Evolutionary conservation across 1,139 yeast genomes (phyloP), one percentile per base, ranked within the genome.

Genomic region (Pneumocystis murina): DNA sequence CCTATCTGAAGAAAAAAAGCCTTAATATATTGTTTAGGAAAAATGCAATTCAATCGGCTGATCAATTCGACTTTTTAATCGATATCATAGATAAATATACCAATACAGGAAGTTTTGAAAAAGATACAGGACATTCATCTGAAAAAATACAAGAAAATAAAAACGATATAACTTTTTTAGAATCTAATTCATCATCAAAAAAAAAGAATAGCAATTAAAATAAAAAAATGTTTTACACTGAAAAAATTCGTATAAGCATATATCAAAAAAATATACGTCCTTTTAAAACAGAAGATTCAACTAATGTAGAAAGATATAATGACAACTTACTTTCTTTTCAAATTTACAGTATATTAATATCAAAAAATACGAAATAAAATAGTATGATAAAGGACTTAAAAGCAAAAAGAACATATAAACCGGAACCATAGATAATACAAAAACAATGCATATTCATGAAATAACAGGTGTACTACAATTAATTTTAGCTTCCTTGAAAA

Each of bases 21-120:
- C 16, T 3, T 40, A 10, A 20, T 38, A 30, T 38, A 12, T 38
- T 30, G 12, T 20, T 20, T 38, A 58, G 60, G 60, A 84, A 89
- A 70, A 82, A 85, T 64, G 96, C 97, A 0, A 90, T 92, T 54
- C 82, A 85, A 73, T 80, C 80, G 64, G 89, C 89, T 65, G 98
- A 92, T 73, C 91, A 87, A 72, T 92, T 92, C 75, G 98, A 92
- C 75, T 92, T 92, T 71, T 76, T 89, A 71, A 86, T 85, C 63
- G 95, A 87, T 65, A 80, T 82, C 8, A 85, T 85, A 69, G 83
- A 80, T 63, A 84, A 84, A 75, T 4, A 58, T 30, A 38, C 39
- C 28, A 40, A 12, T 30, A 38, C 60, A 48, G 20, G 20, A 48
- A 24, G 28, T 10, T 12, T 8, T 48, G 55, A 48, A 48, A 48